A percentile compares a stretch with the other conserved stretches of the same genome.
These are phyloP conservation scores for Globisporangium ultimum DNA, from an alignment of 352 stramenopile genomes.

Conservation along the genomic window DNA sequence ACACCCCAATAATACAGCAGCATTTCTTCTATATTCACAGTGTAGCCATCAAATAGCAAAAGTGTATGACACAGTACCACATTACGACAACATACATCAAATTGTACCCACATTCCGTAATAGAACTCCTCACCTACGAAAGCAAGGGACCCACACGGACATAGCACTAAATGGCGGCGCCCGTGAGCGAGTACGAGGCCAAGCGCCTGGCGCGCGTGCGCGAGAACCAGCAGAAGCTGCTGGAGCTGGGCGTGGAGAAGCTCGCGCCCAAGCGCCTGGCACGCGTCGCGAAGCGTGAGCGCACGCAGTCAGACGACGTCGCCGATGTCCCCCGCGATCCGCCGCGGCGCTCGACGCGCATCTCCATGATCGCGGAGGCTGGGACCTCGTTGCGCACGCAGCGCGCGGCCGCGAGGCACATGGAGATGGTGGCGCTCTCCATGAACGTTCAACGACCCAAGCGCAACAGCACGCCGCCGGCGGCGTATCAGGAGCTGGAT, in stretches of 20 bases:
- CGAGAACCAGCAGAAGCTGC: conserved; percentile 42
- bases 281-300: not conserved
- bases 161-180: not conserved
- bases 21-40: too few relatives aligned
- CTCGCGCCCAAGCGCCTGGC: conserved; percentile 1
- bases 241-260: conserved; percentile 32
- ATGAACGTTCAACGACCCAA: not conserved
- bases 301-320: too few relatives aligned
- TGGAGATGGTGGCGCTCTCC: not conserved
- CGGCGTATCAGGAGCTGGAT: conserved; percentile 7
- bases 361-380: conserved; percentile 8
- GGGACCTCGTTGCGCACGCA: not conserved
- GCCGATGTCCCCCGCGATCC: not conserved
- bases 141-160: not conserved
- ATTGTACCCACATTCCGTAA: too few relatives aligned
- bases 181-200: conserved; percentile 48
- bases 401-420: not conserved
- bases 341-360: conserved; percentile 20
- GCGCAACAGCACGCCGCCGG: not conserved
- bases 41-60: too few relatives aligned
- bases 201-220: conserved; percentile 54
- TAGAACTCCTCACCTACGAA: too few relatives aligned
- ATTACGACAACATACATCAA: too few relatives aligned
- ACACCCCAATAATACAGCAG: too few relatives aligned
- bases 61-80: too few relatives aligned